A percentile compares a stretch with the other conserved stretches of the same genome.
Evolutionary conservation across 345 rosid genomes (phyloP).

Genomic region (Carallia pectinifolia): DNA sequence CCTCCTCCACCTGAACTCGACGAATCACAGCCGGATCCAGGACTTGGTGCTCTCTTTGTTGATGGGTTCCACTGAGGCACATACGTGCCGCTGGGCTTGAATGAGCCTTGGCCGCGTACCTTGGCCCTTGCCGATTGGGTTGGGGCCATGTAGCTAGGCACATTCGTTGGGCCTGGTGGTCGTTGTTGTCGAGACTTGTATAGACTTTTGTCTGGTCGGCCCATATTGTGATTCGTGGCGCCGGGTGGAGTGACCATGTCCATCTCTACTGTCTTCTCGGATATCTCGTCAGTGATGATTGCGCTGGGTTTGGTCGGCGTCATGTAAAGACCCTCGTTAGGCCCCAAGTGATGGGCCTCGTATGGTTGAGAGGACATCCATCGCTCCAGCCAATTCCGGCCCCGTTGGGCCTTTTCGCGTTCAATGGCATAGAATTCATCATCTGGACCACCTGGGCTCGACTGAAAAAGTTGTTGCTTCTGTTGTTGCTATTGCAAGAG

Average conservation of each 20-base stretch:
- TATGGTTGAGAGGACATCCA: slow-evolving; percentile 92
- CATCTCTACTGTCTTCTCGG: slow-evolving; percentile 87
- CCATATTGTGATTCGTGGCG: slow-evolving; percentile 18
- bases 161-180: slow-evolving; percentile 31
- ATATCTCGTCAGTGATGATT: slow-evolving; percentile 58
- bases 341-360: slow-evolving; percentile 39
- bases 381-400: slow-evolving; percentile 91
- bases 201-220: slow-evolving; percentile 30
- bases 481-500: slow-evolving; percentile 23
- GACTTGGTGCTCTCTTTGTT: slow-evolving; percentile 43
- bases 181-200: slow-evolving; percentile 37
- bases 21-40: slow-evolving; percentile 59
- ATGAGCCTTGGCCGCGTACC: slow-evolving; percentile 45
- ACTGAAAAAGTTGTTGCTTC: slow-evolving; percentile 31
- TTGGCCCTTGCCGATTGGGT: slow-evolving; percentile 92
- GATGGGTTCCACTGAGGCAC: slow-evolving; percentile 77
- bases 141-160: slow-evolving; percentile 88
- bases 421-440: slow-evolving; percentile 36
- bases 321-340: slow-evolving; percentile 47
- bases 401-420: slow-evolving; percentile 61
- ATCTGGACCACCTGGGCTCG: slow-evolving; percentile 34
- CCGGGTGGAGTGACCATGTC: slow-evolving; percentile 45
- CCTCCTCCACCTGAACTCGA: slow-evolving; percentile 65
- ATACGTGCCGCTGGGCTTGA: slow-evolving; percentile 41
- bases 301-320: slow-evolving; percentile 44